These are phyloP conservation scores for Delitschia confertaspora DNA, from an alignment of 495 filamentous ascomycete species.

Conservation along the genomic window DNA sequence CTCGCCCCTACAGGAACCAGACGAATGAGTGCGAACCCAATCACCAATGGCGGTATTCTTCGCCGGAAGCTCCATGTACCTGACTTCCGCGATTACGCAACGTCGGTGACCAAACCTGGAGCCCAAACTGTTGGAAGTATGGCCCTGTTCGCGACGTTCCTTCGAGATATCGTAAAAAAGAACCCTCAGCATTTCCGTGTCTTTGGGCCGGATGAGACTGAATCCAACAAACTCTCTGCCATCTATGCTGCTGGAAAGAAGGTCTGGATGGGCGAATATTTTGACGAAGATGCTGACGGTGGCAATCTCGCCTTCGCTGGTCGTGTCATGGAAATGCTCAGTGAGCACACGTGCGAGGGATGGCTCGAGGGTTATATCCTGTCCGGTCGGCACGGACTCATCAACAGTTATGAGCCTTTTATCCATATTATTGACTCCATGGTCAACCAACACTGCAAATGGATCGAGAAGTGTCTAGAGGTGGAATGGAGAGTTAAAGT, in stretches of 20 bases:
- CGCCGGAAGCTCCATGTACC: conserved; percentile 54
- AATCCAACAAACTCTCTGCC: conserved; percentile 61
- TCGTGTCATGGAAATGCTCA: conserved; percentile 70
- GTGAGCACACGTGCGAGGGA: conserved; percentile 63
- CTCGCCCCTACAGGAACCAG: conserved; percentile 52
- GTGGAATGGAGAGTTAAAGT: conserved; percentile 61
- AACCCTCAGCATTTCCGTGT: conserved; percentile 59
- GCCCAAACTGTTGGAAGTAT: conserved; percentile 46
- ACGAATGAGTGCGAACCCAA: conserved; percentile 64
- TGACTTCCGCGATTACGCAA: conserved; percentile 54
- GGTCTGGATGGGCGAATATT: conserved; percentile 67
- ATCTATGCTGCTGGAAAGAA: conserved; percentile 65
- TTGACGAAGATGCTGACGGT: conserved; percentile 60
- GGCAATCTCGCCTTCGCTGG: conserved; percentile 56
- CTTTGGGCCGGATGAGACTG: conserved; percentile 68
- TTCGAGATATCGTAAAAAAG: conserved; percentile 51
- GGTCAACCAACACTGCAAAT: conserved; percentile 75
- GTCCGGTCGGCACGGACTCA: conserved; percentile 58
- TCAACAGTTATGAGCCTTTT: conserved; percentile 72
- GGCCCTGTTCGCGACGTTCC: conserved; percentile 53
- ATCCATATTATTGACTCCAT: conserved; percentile 72
- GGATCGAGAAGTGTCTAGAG: conserved; percentile 66
- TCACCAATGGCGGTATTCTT: conserved; percentile 58
- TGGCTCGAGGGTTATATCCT: conserved; percentile 71
- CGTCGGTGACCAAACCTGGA: conserved; percentile 46